Percentiles rank a stretch among this genome's conserved stretches.
phyloP scores from a whole-genome alignment of 2,329 filamentous ascomycete genomes.

The Trichoderma breve region DNA sequence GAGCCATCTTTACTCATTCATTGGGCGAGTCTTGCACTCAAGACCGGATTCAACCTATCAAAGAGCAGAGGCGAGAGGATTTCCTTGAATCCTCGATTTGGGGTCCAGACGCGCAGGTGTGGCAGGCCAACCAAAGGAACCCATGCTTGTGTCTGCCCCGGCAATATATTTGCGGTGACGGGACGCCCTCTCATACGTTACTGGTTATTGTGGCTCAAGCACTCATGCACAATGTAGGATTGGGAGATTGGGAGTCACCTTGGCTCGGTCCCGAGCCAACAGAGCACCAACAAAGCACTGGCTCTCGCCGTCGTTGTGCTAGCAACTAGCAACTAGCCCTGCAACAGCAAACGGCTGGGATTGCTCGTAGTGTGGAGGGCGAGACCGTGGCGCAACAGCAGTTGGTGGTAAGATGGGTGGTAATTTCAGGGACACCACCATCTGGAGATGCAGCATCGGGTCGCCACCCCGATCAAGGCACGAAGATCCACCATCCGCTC shows the following conservation, averaged over 20 bases:
- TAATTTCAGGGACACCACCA: slow-evolving; percentile 18
- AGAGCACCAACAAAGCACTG: neutral
- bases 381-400: neutral
- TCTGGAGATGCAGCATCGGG: slow-evolving; percentile 8
- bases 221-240: neutral
- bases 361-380: neutral
- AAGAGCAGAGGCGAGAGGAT: neutral
- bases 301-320: neutral
- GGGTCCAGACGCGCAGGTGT: neutral
- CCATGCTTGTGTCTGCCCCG: neutral
- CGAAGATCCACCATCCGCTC: neutral
- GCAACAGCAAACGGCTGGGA: neutral
- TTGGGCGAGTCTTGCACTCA: neutral
- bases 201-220: neutral
- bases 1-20: neutral
- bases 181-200: neutral
- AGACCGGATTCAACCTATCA: neutral
- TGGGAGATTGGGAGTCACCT: neutral
- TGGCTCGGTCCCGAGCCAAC: neutral
- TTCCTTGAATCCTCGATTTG: neutral
- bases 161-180: neutral
- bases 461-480: slow-evolving; percentile 2
- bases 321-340: neutral
- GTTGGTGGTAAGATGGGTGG: slow-evolving; percentile 9
- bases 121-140: neutral